Evolutionary conservation across 208 protist species (phyloP).

Genomic region (Acanthamoeba healyi): DNA sequence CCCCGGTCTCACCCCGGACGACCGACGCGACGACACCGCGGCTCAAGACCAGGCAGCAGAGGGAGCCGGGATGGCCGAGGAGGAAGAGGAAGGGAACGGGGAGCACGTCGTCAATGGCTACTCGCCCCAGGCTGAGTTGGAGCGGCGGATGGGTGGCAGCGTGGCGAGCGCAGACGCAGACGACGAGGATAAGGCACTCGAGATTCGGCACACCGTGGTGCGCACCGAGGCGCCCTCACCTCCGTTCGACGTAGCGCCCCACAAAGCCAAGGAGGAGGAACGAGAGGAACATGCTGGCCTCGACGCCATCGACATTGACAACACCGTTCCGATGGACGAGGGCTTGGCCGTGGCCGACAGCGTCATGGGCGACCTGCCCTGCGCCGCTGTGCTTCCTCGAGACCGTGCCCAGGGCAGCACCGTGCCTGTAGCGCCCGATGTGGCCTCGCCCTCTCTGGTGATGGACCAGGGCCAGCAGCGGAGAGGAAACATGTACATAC

Average conservation of each 20-base stretch:
- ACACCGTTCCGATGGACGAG: too few relatives aligned
- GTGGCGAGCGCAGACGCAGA: background rate
- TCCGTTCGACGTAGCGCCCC: background rate
- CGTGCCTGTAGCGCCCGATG: background rate
- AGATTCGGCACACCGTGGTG: background rate
- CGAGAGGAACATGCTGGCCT: background rate
- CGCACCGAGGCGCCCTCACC: background rate
- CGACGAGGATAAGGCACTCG: background rate
- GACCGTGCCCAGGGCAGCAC: background rate
- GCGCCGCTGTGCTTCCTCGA: background rate
- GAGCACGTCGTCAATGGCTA: background rate
- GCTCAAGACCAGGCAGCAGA: background rate
- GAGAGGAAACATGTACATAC: conserved; percentile 18
- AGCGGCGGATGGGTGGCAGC: background rate
- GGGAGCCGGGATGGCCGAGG: background rate
- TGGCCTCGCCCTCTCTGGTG: background rate
- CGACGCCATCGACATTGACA: conserved; percentile 1
- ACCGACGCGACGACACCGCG: background rate
- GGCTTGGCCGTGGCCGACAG: too few relatives aligned
- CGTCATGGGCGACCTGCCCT: too few relatives aligned
- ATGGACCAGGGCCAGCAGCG: background rate
- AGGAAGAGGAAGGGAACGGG: background rate
- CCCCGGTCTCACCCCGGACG: too few relatives aligned
- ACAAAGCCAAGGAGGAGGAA: conserved; percentile 12
- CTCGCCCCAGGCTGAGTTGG: background rate